Evolutionary conservation across 768 basidiomycete species (phyloP), one percentile per base, ranked within the genome.

Genomic region (Pisolithus marmoratus): DNA sequence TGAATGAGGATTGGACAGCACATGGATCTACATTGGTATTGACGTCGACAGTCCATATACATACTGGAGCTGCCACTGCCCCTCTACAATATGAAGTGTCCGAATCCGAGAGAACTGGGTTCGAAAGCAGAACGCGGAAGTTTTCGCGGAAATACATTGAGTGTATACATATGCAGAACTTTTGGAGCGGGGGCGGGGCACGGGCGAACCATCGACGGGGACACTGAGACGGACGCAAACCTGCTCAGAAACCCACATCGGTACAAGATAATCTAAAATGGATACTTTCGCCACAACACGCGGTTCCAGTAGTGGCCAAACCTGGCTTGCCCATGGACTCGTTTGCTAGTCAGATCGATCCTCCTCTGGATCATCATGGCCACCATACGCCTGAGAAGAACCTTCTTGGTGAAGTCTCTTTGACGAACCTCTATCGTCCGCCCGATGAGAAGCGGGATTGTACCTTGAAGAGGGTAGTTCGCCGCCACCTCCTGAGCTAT

Each of bases 401-500:
- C 60, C 67, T 63, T 78, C 77, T 60, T 76, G 75, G 67, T 81
- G 82, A 63, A 81, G 79, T 54, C 82, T 78, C 72, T 83, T 83
- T 49, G 72, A 64, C 15, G 24, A 19, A 42, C 79, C 74, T 72
- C 81, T 77, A 60, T 81, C 79, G 24, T 78, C 77, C 46, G 69
- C 60, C 43, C 70, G 64, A 60, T 73, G 67, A 43, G 61, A 69
- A 52, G 67, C 66, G 19, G 66, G 23, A 23, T 59, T 63, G 54
- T 74, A 79, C 52, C 60, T 65, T 55, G 63, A 53, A 29, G 61
- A 53, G 49, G 60, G 60, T 50, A 63, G 67, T 49, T 60, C 63
- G 37, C 34, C 12, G 34, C 64, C 61, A 47, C 54, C 62, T 55
- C 57, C 63, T 65, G 58, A 63, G 53, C 51, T 61, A n/a, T 34